phyloP scores from a whole-genome alignment of 169 alveolate species.

The Cryptosporidium sp. region DNA sequence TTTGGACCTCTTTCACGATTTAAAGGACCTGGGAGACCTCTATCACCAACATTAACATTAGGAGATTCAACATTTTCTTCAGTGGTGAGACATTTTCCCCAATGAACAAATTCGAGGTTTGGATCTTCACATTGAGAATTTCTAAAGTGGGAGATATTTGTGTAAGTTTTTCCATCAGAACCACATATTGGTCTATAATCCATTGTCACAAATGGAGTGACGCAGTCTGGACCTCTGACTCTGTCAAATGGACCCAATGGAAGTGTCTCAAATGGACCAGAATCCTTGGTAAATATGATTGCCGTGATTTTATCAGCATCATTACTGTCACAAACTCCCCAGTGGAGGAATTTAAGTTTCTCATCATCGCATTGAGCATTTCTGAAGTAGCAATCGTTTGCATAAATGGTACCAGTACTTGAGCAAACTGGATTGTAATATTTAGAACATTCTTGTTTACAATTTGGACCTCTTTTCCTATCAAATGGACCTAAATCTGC shows the following conservation, averaged over 20 bases:
- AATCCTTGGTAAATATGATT: constrained; percentile 7
- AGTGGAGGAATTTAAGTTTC: constrained; percentile 5
- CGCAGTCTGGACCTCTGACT: constrained; percentile 37
- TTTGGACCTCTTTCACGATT: constrained; percentile 25
- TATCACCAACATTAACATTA: background rate
- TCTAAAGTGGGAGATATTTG: constrained; percentile 44
- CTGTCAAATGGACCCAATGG: constrained; percentile 46
- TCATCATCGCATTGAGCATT: constrained; percentile 62
- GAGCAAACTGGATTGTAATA: constrained; percentile 54
- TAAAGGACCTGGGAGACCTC: background rate
- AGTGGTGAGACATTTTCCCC: constrained; percentile 35
- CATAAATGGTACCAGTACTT: constrained; percentile 29
- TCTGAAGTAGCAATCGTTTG: constrained; percentile 41
- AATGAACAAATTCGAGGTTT: constrained; percentile 31
- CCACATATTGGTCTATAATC: constrained; percentile 38
- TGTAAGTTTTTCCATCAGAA: constrained; percentile 25
- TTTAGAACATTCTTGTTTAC: constrained; percentile 18
- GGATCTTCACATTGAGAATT: constrained; percentile 63
- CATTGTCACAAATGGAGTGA: constrained; percentile 11
- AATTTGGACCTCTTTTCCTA: constrained; percentile 43
- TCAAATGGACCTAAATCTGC: constrained; percentile 52
- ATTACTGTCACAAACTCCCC: constrained; percentile 34
- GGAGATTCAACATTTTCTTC: background rate
- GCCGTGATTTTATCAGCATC: constrained; percentile 32
- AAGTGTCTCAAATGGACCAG: constrained; percentile 61